These are phyloP conservation scores for Chaetomium globosum DNA, from an alignment of 2,329 filamentous ascomycete genomes.

Conservation along the genomic window DNA sequence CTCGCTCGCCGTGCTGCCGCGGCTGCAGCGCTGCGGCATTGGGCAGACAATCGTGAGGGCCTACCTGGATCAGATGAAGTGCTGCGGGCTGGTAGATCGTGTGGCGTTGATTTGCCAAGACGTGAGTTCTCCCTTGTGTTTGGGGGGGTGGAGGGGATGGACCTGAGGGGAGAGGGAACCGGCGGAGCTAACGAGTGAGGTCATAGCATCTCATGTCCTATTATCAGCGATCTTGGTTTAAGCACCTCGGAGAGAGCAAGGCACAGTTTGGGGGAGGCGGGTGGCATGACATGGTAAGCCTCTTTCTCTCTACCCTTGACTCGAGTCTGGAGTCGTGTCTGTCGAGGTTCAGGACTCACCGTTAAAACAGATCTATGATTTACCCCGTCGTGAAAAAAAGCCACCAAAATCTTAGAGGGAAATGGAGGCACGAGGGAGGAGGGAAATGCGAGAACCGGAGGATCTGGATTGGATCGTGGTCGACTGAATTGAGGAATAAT, in stretches of 20 bases:
- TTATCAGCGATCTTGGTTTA: slow-evolving; percentile 77
- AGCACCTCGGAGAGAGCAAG: slow-evolving; percentile 66
- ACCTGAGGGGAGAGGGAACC: neutral
- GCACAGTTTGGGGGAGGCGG: slow-evolving; percentile 75
- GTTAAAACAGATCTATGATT: slow-evolving; percentile 34
- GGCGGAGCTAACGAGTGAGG: slow-evolving; percentile 1
- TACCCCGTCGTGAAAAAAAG: slow-evolving; percentile 34
- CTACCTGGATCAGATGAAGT: slow-evolving; percentile 76
- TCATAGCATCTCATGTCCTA: slow-evolving; percentile 66
- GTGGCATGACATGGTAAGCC: slow-evolving; percentile 78
- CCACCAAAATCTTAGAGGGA: slow-evolving; percentile 12
- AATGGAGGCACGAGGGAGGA: neutral
- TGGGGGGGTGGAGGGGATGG: neutral
- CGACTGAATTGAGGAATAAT: too few relatives aligned
- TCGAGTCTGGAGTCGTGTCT: neutral
- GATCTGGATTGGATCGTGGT: neutral
- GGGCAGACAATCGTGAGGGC: slow-evolving; percentile 73
- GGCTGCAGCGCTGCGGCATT: slow-evolving; percentile 72
- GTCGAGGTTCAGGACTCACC: slow-evolving; percentile 17
- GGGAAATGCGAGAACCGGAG: neutral
- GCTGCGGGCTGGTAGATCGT: slow-evolving; percentile 68
- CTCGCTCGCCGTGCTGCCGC: slow-evolving; percentile 76
- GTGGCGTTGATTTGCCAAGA: slow-evolving; percentile 78
- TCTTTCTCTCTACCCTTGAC: neutral
- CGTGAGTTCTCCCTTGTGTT: slow-evolving; percentile 44